Evolutionary conservation across 2,329 filamentous ascomycete species (phyloP), one percentile per base, ranked within the genome.

Genomic region (Venturia asperata): DNA sequence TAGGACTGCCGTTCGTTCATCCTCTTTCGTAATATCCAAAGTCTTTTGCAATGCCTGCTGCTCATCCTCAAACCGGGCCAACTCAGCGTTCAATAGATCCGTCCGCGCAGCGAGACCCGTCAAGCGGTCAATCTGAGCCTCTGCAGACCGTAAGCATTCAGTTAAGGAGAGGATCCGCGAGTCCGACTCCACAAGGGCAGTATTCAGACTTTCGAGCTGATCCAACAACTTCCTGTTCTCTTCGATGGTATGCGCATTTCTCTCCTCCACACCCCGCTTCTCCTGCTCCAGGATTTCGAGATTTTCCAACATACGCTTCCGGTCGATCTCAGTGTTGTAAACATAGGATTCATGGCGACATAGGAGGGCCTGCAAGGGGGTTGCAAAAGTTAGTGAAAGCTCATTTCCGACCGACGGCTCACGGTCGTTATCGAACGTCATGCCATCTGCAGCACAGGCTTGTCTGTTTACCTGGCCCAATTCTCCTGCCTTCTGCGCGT

Each of bases 301-400:
- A 67, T 85, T 89, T 60, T 80, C 77, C 56, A 85, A 83, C 77
- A 97, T 86, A 67, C 87, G 85, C 67, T 82, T 79, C 67, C 92
- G 89, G 74, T 97, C 92, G 70, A 87, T 86, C 80, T 96, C 92
- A 67, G 92, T 91, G 75, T 96, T 91, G 70, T 88, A 88, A 83
- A 97, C 93, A 77, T 96, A 97, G 67, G 90, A 87, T 80, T 97
- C 92, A 83, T 99, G 92, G 71, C 93, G 89, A 69, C 89, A 86
- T 52, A 99, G 85, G 65, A 99, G 83, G 67, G 92, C 92, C 94
- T 97, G 87, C 66, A 88, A 62, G 39, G 41, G 17, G 30, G 30
- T 15, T 47, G 19, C 30, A 65, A 9, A 39, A 41, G 15, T 62
- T 15, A 27, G 27, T 19, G 43, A 24, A 47, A 21, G 27, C 34